These are phyloP conservation scores for Eucalyptus regnans DNA, from an alignment of 345 rosid species.

Conservation along the genomic window DNA sequence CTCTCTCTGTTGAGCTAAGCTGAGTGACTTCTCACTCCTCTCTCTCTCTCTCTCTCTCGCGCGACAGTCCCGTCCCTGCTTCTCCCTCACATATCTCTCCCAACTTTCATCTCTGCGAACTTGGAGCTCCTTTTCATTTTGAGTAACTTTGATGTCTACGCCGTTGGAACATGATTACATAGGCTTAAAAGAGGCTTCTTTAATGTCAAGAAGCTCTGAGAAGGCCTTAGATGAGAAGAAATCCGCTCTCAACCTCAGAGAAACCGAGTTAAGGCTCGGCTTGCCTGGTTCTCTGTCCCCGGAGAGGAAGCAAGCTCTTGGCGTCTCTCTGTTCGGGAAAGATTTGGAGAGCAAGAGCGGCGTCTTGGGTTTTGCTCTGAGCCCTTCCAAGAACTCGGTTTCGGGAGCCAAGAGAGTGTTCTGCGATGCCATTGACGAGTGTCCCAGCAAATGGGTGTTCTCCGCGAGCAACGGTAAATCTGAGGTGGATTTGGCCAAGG, in stretches of 20 bases:
- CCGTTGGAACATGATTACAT: conserved; percentile 64
- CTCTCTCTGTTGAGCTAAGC: neutral
- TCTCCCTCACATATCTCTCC: neutral
- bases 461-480: conserved; percentile 4
- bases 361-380: conserved; percentile 6
- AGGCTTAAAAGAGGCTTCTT: conserved; percentile 36
- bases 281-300: conserved; percentile 56
- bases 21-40: neutral
- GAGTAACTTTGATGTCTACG: conserved; percentile 24
- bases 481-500: conserved; percentile 13
- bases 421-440: conserved; percentile 45
- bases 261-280: conserved; percentile 66
- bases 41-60: neutral
- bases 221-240: conserved; percentile 2
- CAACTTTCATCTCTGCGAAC: neutral
- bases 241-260: conserved; percentile 29
- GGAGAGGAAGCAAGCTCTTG: conserved; percentile 26
- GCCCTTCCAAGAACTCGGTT: conserved; percentile 23
- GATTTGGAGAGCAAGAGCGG: conserved; percentile 18
- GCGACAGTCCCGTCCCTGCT: neutral
- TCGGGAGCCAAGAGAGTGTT: conserved; percentile 66
- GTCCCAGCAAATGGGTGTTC: conserved; percentile 32
- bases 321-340: conserved; percentile 43
- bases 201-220: conserved; percentile 30
- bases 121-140: neutral